phyloP scores from a whole-genome alignment of 352 stramenopile genomes.

The Thalassiosira exigua region DNA sequence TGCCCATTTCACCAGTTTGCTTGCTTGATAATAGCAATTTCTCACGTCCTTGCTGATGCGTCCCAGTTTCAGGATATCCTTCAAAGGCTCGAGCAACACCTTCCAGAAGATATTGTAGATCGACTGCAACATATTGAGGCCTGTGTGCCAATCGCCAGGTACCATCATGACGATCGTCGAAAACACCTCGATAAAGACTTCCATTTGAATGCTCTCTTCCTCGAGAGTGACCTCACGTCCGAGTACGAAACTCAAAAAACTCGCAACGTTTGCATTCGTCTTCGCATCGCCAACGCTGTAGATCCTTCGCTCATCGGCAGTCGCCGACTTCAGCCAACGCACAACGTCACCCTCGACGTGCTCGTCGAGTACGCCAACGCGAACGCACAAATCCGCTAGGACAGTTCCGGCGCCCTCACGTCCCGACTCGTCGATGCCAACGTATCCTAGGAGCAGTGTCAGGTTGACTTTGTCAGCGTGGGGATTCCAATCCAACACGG shows the following conservation, averaged over 20 bases:
- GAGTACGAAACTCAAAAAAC: neutral
- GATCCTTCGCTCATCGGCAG: neutral
- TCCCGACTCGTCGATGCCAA: neutral
- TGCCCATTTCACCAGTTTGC: neutral
- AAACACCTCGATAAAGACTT: slow-evolving; percentile 7
- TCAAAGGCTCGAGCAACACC: slow-evolving; percentile 6
- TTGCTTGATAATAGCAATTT: slow-evolving; percentile 14
- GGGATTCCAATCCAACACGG: neutral
- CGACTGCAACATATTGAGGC: slow-evolving; percentile 20
- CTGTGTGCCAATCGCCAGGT: slow-evolving; percentile 9
- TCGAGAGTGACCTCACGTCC: slow-evolving; percentile 3
- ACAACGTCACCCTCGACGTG: neutral
- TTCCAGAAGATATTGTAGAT: slow-evolving; percentile 20
- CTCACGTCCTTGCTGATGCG: neutral
- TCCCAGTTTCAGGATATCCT: neutral
- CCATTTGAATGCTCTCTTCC: neutral
- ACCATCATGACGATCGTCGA: neutral
- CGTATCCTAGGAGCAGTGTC: neutral
- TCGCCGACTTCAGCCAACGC: too few species aligned
- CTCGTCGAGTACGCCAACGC: neutral
- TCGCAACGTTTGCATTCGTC: neutral
- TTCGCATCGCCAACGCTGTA: neutral
- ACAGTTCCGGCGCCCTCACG: neutral
- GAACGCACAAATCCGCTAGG: neutral
- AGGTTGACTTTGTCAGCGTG: neutral